phyloP scores from a whole-genome alignment of 106 monocot genomes.

The Apostasia ramifera region DNA sequence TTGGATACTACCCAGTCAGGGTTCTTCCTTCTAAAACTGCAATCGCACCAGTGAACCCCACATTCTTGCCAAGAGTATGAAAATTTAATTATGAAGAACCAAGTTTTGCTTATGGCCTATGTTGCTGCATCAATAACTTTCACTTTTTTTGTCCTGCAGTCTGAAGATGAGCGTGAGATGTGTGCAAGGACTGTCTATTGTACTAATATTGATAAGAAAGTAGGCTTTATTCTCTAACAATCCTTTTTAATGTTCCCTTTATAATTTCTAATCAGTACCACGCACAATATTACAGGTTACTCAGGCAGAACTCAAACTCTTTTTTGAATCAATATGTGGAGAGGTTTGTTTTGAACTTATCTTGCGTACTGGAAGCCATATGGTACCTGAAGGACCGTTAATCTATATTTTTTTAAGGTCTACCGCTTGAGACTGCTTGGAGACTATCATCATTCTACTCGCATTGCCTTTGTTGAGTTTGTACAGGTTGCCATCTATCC shows the following conservation, averaged over 20 bases:
- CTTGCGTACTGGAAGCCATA: neutral
- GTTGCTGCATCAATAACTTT: neutral
- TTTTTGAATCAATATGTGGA: conserved; percentile 6
- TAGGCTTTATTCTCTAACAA: conserved; percentile 1
- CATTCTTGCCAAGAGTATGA: conserved; percentile 17
- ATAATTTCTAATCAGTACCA: no score
- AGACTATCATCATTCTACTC: conserved; percentile 13
- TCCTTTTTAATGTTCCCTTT: neutral
- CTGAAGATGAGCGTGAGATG: conserved; percentile 10
- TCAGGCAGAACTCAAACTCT: conserved; percentile 1
- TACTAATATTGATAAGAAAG: conserved; percentile 21
- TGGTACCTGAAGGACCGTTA: neutral
- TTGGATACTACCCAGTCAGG: conserved; percentile 19
- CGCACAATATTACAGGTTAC: neutral
- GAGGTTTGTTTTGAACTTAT: neutral
- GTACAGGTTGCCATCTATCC: conserved; percentile 11
- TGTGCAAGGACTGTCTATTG: conserved; percentile 18
- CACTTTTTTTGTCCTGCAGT: neutral
- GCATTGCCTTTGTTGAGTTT: conserved; percentile 22
- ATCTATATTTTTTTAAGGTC: conserved; percentile 8
- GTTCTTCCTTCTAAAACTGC: conserved; percentile 22
- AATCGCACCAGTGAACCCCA: conserved; percentile 19
- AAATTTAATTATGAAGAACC: neutral
- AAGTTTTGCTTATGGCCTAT: neutral
- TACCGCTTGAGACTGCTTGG: conserved; percentile 17